A percentile compares a stretch with the other conserved stretches of the same genome.
These are phyloP conservation scores for Drosera spatulata DNA, from an alignment of 179 eudicot species.

Conservation along the genomic window DNA sequence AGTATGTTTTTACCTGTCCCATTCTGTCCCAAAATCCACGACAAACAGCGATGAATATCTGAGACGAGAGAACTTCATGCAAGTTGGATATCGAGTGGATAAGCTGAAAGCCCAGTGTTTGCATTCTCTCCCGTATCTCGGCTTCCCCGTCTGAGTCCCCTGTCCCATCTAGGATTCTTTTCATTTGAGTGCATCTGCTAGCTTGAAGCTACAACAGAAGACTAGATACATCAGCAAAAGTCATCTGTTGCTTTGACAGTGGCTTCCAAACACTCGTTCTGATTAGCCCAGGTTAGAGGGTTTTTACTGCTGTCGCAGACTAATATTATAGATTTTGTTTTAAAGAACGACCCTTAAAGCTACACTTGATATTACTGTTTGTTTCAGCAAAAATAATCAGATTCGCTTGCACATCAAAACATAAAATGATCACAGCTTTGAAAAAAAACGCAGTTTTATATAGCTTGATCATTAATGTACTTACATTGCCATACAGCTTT, in stretches of 20 bases:
- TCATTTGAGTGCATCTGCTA: conserved; percentile 56
- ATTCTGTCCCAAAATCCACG: conserved; percentile 84
- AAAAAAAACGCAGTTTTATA: not conserved
- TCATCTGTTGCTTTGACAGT: too few species aligned
- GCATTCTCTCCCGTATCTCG: conserved; percentile 75
- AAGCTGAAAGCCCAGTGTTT: conserved; percentile 44
- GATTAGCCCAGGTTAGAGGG: too few species aligned
- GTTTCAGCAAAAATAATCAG: too few species aligned
- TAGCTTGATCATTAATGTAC: conserved; percentile 2
- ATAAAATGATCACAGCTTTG: not conserved
- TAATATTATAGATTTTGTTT: too few species aligned
- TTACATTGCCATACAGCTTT: conserved; percentile 63
- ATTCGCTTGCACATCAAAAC: too few species aligned
- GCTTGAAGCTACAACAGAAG: conserved; percentile 40
- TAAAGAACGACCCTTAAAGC: too few species aligned
- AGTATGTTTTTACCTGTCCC: conserved; percentile 52
- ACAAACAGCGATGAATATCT: conserved; percentile 53
- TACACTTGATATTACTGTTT: too few species aligned
- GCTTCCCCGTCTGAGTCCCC: conserved; percentile 70
- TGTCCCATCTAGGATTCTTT: conserved; percentile 74
- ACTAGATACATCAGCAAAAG: not conserved
- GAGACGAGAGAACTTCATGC: conserved; percentile 63
- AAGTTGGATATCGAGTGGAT: conserved; percentile 57
- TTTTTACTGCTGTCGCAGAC: too few species aligned
- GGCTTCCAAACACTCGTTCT: too few species aligned